A percentile compares a stretch with the other conserved stretches of the same genome.
phyloP scores from a whole-genome alignment of 768 basidiomycete species.

The Kockovaella imperatae region DNA sequence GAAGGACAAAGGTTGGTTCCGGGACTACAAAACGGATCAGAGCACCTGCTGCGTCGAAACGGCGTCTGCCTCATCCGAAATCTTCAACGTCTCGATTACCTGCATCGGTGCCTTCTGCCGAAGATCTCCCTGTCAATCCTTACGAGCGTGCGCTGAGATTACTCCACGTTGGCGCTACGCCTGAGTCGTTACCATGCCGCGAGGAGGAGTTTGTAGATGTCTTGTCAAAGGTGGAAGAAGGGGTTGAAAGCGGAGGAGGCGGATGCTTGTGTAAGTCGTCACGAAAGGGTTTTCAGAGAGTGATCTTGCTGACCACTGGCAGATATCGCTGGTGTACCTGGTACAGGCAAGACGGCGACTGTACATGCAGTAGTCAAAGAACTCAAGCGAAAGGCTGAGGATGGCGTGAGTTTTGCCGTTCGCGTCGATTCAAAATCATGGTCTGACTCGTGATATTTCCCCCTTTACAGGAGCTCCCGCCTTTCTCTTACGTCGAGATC shows the following conservation, averaged over 20 bases:
- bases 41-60: neutral
- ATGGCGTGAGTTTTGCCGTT: slow-evolving; percentile 52
- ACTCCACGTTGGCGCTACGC: slow-evolving; percentile 84
- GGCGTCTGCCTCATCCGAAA: slow-evolving; percentile 25
- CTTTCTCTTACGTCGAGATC: slow-evolving; percentile 95
- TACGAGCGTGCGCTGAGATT: slow-evolving; percentile 84
- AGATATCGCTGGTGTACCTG: slow-evolving; percentile 99
- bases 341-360: slow-evolving; percentile 85
- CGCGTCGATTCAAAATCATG: neutral
- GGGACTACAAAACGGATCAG: neutral
- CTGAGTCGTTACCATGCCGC: slow-evolving; percentile 80
- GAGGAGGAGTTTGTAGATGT: slow-evolving; percentile 76
- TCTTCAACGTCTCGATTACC: slow-evolving; percentile 25
- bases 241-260: slow-evolving; percentile 85
- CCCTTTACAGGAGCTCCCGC: slow-evolving; percentile 84
- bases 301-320: neutral
- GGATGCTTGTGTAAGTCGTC: slow-evolving; percentile 79
- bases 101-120: slow-evolving; percentile 39
- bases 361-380: slow-evolving; percentile 88
- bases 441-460: neutral
- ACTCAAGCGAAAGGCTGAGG: slow-evolving; percentile 77
- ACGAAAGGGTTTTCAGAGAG: neutral
- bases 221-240: slow-evolving; percentile 65
- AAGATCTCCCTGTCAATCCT: slow-evolving; percentile 62
- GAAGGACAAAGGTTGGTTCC: slow-evolving; percentile 7